Evolutionary conservation across 163 green algal genomes (phyloP).

Genomic region (Dunaliella salina): DNA sequence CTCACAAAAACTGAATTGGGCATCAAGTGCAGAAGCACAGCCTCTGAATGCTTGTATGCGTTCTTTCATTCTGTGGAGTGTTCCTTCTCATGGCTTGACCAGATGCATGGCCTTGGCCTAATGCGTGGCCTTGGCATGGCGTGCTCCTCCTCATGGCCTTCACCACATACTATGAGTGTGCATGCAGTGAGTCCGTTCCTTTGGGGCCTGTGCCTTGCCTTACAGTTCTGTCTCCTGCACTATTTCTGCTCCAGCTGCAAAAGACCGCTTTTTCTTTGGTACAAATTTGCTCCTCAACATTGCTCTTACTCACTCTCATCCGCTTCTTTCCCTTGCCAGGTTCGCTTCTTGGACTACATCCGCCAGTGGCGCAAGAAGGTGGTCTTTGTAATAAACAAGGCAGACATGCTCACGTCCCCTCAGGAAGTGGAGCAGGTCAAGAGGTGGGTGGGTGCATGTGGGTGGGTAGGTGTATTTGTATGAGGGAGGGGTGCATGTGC

Average conservation of each 20-base stretch:
- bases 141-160: background rate
- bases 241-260: background rate
- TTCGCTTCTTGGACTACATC: conserved; percentile 92
- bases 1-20: no score
- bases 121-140: no score
- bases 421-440: conserved; percentile 65
- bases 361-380: conserved; percentile 96
- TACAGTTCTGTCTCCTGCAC: background rate
- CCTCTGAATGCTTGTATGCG: no score
- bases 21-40: no score
- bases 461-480: no score
- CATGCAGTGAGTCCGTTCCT: background rate
- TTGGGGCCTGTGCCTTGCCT: background rate
- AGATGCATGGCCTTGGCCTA: no score
- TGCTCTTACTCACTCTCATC: background rate
- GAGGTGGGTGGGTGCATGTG: conserved; percentile 1
- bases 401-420: conserved; percentile 69
- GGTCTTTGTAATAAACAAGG: conserved; percentile 97
- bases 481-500: no score
- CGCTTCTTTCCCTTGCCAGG: conserved; percentile 28
- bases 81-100: no score
- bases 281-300: background rate
- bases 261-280: background rate
- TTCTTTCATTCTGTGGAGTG: no score
- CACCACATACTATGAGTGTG: no score